phyloP scores from a whole-genome alignment of 2,329 filamentous ascomycete genomes.

The Cladosporium cucumerinum region DNA sequence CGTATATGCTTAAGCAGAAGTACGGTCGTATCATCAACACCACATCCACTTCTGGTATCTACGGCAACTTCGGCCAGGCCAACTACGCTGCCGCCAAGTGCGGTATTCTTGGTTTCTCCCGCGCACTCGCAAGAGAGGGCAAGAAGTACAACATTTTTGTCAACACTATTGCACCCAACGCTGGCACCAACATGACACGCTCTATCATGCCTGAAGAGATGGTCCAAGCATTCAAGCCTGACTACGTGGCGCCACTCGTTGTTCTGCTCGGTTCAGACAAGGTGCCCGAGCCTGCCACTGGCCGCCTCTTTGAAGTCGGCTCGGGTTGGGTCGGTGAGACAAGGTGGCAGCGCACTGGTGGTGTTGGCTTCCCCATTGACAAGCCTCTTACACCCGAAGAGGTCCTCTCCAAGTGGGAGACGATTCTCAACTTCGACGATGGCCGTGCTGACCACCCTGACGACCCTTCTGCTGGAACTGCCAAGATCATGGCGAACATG shows the following conservation, averaged over 20 bases:
- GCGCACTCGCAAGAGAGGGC: conserved; percentile 87
- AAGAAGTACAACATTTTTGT: conserved; percentile 97
- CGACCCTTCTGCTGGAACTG: conserved; percentile 70
- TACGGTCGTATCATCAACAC: conserved; percentile 97
- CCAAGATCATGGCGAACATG: conserved; percentile 82
- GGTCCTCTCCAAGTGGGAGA: conserved; percentile 70
- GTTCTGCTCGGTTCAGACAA: conserved; percentile 83
- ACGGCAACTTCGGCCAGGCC: conserved; percentile 97
- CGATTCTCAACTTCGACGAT: conserved; percentile 83
- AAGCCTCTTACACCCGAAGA: conserved; percentile 79
- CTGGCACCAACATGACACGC: conserved; percentile 90
- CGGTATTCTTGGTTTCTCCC: conserved; percentile 92
- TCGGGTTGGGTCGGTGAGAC: conserved; percentile 91
- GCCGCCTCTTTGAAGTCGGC: conserved; percentile 88
- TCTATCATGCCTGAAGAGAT: conserved; percentile 95
- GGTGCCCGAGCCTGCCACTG: conserved; percentile 77
- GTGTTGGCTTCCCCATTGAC: conserved; percentile 87
- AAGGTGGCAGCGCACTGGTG: conserved; percentile 89
- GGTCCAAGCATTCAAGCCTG: conserved; percentile 98
- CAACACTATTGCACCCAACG: conserved; percentile 97
- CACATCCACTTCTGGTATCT: conserved; percentile 93
- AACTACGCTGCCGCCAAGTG: conserved; percentile 76
- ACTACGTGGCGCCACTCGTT: conserved; percentile 93
- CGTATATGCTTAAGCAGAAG: conserved; percentile 96
- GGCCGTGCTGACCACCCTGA: conserved; percentile 82